Base-by-base conservation (phyloP, 805 yeast species). In the Saccharomycopsis sp. region DNA sequence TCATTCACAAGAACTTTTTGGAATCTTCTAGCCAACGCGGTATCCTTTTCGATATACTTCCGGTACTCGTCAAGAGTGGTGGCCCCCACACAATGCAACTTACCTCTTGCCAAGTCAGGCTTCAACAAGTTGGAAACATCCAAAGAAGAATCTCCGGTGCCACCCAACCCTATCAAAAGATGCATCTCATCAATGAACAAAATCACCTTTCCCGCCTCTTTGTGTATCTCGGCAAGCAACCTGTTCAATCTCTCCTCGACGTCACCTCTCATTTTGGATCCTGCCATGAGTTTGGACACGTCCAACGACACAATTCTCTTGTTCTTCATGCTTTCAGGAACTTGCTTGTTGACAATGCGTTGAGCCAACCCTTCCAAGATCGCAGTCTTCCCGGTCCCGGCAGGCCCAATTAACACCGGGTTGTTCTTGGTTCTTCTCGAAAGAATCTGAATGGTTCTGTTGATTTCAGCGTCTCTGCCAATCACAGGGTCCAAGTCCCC, bases 351-450 rank as follows among this genome's bases (percentile, higher is more conserved):
- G 6, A 85, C 76, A 37, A 92, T 88, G 53, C 96, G 67, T 60
- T 92, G 97, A 0, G 97, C 97, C 30, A 92, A 66, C 0, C 97
- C 98, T 57, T 92, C 98, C 75, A 92, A 82, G 43, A 92, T 77
- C 5, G 97, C 94, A 0, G 97, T 92, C 60, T 89, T 89, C 64
- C 98, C 98, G 0, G 96, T 94, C 63, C 98, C 98, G 1, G 98
- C 98, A 51, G 83, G 77, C 48, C 98, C 98, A 31, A 92, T 87
- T 41, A 89, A 61, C 1, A 92, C 95, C 0, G 98, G 98, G 55
- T 89, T 89, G 59, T 92, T 92, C 61, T 89, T 89, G 1, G 96
- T 87, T 58, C 97, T 70, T 52, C 98, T 68, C 1, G 96, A 85
- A 34, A 89, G 63, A 36, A 89, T 88, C 58, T 89, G 97, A 42